Base-by-base conservation (phyloP, 2,329 filamentous ascomycete genomes). In the Phaeosphaeriaceae sp. region DNA sequence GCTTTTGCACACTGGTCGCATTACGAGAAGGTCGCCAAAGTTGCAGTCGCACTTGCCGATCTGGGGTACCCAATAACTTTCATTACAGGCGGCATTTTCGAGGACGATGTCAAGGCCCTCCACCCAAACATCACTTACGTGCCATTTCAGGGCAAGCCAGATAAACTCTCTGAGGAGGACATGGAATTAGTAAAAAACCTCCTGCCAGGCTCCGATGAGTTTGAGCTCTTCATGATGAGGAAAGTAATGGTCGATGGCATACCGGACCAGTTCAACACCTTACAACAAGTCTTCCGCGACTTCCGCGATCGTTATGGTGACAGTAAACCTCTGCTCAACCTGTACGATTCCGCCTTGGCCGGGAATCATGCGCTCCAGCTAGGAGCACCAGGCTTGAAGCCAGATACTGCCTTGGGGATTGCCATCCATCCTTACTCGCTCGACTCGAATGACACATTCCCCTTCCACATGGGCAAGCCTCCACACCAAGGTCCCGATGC, bases 21-120 rank as follows among this genome's bases (percentile, higher is more conserved):
- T 50, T 53, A 67, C 15, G 67, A 70, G 25, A 70, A 69, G 20
- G 52, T 69, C 33, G 62, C 64, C n/a, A 56, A 60, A 24, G 71
- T 82, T n/a, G 76, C 77, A 1, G 67, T 67, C 4, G 69, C 78
- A 22, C 70, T 83, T 10, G 63, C 79, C 13, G 61, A 67, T 11
- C 68, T 75, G 6, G 82, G 80, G 3, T 83, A 81, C 55, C 69
- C 77, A 9, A 69, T 82, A 2, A 80, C 77, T 1, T 80, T 82
- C 61, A 74, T 84, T 19, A 73, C 74, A 6, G 78, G 78, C 1
- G 64, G 68, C 0, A 61, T 74, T 7, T 82, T 78, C 63, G 67
- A 78, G 47, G 58, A 68, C 2, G 56, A 69, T 9, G 69, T 81
- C 50, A 74, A 76, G 51, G 66, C 67, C 1, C 50, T 67, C 2